Conservation (phyloP, 2,329 filamentous ascomycete genomes). For the Diaporthe batatas region DNA sequence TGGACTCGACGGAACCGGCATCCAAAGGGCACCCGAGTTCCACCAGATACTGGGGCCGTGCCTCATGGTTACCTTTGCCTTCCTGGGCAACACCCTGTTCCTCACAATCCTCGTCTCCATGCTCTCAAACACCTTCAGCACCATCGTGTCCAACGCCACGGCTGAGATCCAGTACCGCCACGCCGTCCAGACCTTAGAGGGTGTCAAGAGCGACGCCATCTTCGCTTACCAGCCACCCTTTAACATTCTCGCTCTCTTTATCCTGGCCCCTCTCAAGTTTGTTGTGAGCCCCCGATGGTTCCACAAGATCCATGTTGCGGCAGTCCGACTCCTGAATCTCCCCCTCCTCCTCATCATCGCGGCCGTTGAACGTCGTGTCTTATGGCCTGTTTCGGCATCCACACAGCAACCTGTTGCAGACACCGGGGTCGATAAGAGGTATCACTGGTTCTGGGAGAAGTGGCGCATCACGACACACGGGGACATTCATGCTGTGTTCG, state of each 20-base stretch:
- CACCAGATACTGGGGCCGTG: slow-evolving; percentile 84
- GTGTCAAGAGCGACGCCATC: slow-evolving; percentile 86
- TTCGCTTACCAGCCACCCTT: slow-evolving; percentile 88
- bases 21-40: slow-evolving; percentile 74
- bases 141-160: slow-evolving; percentile 80
- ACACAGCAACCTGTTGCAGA: not conserved
- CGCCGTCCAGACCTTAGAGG: slow-evolving; percentile 85
- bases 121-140: slow-evolving; percentile 86
- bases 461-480: slow-evolving; percentile 78
- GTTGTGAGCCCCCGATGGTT: slow-evolving; percentile 87
- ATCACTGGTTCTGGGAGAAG: slow-evolving; percentile 73
- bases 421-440: slow-evolving; percentile 43
- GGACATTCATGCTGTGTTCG: slow-evolving; percentile 80
- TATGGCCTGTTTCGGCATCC: slow-evolving; percentile 65
- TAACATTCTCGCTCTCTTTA: slow-evolving; percentile 81
- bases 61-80: slow-evolving; percentile 87
- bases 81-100: slow-evolving; percentile 88
- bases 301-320: slow-evolving; percentile 87
- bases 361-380: slow-evolving; percentile 75
- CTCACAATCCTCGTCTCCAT: slow-evolving; percentile 91
- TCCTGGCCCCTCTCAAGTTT: slow-evolving; percentile 83
- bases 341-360: slow-evolving; percentile 81
- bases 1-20: slow-evolving; percentile 80
- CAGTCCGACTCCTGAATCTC: slow-evolving; percentile 80
- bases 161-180: slow-evolving; percentile 88